Base-by-base conservation (phyloP, 768 basidiomycete species). In the Macrolepiota dolichaula region DNA sequence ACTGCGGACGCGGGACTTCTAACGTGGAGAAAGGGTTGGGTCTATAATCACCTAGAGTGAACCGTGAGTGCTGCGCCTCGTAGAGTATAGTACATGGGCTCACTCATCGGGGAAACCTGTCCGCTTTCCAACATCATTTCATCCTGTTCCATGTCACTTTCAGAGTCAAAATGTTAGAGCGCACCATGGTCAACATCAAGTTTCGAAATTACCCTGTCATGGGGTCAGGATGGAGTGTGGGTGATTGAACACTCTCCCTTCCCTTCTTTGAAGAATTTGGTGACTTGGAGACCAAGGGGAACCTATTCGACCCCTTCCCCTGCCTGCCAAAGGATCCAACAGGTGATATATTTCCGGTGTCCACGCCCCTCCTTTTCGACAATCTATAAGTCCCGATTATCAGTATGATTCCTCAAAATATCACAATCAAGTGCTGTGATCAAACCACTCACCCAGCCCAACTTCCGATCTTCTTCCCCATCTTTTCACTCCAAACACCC, bases 91-190 rank as follows among this genome's bases (percentile, higher is more conserved):
- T 55, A 59, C 61, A 62, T 5, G 51, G 9, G 73, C 81, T 67
- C 70, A 87, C 89, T 85, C 63, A 82, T 74, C 5, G 90, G 89
- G 25, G 90, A 93, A 1, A 80, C 83, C 67, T 91, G 91, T 0
- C 89, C 89, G 67, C 90, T 92, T 70, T 91, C 92, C 53, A 88
- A 72, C n/a, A 87, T 73, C 13, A 88, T 88, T 19, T 89, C 88
- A 7, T 75, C 78, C 46, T 64, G 62, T 36, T 77, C 74, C 51
- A 68, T 58, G 29, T 66, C 68, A 4, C 54, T 65, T 36, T 13
- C 67, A 65, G 63, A 57, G 29, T 54, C 46, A 13, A 57, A 38
- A 25, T n/a, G 22, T 35, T 4, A 42, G 62, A 25, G 46, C 27
- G 36, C 29, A 11, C 13, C 42, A 27, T 25, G 13, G 17, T 13